Evolutionary conservation across 805 yeast genomes (phyloP).

Genomic region (Lipomyces chichibuensis): DNA sequence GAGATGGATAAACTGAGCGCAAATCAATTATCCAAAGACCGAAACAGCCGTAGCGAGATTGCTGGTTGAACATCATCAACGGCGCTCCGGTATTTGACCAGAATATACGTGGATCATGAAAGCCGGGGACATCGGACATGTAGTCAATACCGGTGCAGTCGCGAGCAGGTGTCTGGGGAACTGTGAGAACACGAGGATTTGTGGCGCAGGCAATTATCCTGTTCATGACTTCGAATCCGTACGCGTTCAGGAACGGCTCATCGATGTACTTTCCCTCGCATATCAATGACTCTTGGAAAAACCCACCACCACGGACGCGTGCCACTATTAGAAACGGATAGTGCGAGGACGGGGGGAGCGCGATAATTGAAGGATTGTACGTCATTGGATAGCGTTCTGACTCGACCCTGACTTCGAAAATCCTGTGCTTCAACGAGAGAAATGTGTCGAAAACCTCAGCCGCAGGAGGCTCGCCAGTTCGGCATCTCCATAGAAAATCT

Average conservation of each 20-base stretch:
- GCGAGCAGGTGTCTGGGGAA: constrained; percentile 33
- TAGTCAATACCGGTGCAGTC: constrained; percentile 26
- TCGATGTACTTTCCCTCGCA: constrained; percentile 33
- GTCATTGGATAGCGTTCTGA: constrained; percentile 28
- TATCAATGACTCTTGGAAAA: constrained; percentile 21
- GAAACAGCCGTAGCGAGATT: constrained; percentile 34
- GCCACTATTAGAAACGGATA: constrained; percentile 32
- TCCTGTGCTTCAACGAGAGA: constrained; percentile 20
- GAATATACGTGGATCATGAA: constrained; percentile 32
- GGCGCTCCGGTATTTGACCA: constrained; percentile 36
- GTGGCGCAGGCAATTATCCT: constrained; percentile 28
- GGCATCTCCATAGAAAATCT: constrained; percentile 16
- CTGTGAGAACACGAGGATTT: constrained; percentile 20
- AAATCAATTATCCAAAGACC: constrained; percentile 35
- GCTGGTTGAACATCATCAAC: constrained; percentile 34
- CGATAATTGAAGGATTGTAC: constrained; percentile 32
- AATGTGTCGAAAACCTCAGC: constrained; percentile 26
- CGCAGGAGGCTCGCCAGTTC: constrained; percentile 4
- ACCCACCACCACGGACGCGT: constrained; percentile 32
- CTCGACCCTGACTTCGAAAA: constrained; percentile 27
- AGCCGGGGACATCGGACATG: constrained; percentile 34
- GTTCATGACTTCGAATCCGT: constrained; percentile 18
- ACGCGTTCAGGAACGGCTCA: constrained; percentile 12
- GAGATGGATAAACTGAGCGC: constrained; percentile 31
- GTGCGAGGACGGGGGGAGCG: constrained; percentile 33